These are phyloP conservation scores for Russula sp. DNA, from an alignment of 768 basidiomycete species.

Conservation along the genomic window DNA sequence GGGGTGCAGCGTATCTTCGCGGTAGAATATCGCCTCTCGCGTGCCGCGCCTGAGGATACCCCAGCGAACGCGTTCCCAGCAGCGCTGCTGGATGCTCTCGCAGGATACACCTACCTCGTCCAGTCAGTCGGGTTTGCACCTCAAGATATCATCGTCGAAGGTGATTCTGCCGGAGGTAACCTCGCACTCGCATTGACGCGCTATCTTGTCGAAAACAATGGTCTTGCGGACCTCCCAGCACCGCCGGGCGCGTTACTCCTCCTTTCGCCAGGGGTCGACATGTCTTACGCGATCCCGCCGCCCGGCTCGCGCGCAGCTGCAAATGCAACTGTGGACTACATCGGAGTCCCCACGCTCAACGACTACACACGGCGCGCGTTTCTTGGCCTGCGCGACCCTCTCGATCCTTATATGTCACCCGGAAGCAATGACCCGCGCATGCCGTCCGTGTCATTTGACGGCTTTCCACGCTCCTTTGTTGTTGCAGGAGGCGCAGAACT, in stretches of 20 bases:
- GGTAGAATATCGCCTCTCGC: slow-evolving; percentile 21
- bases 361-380: slow-evolving; percentile 5
- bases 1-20: slow-evolving; percentile 11
- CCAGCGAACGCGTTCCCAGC: background rate
- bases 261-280: background rate
- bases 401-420: slow-evolving; percentile 13
- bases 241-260: background rate
- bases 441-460: slow-evolving; percentile 1
- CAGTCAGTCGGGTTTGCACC: background rate
- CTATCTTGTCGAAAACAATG: background rate
- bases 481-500: slow-evolving; percentile 12
- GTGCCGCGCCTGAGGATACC: background rate
- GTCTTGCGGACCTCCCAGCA: background rate
- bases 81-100: background rate
- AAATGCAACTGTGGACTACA: background rate
- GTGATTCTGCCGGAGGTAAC: background rate
- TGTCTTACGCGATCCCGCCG: background rate
- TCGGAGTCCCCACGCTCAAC: background rate
- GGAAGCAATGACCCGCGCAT: slow-evolving; percentile 3
- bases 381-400: slow-evolving; percentile 8
- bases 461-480: slow-evolving; percentile 10
- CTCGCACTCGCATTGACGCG: background rate
- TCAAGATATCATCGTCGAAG: background rate
- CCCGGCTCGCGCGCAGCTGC: background rate
- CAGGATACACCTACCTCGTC: background rate